phyloP scores from a whole-genome alignment of 345 rosid species.

The Euphorbia lathyris region DNA sequence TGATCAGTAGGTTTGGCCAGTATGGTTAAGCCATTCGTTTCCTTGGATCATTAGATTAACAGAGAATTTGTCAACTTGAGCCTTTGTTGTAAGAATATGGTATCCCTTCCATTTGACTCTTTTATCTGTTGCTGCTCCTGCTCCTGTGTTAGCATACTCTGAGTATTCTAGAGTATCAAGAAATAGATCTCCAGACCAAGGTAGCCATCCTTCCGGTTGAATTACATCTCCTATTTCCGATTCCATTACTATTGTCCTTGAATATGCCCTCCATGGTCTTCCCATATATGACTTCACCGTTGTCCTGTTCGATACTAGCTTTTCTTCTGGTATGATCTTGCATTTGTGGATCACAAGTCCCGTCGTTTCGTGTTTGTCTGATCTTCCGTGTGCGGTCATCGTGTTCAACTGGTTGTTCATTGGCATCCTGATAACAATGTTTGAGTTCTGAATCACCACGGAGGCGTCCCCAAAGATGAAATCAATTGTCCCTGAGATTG shows the following conservation, averaged over 20 bases:
- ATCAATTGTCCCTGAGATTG: conserved; percentile 15
- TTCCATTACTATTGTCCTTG: conserved; percentile 11
- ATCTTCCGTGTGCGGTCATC: conserved; percentile 13
- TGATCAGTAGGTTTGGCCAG: background rate
- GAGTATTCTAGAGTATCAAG: background rate
- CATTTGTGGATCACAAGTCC: conserved; percentile 7
- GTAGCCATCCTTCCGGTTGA: conserved; percentile 16
- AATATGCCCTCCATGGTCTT: conserved; percentile 13
- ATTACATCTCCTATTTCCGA: conserved; percentile 9
- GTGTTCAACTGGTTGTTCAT: conserved; percentile 4
- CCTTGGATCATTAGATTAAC: conserved; percentile 10
- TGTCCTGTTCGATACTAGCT: background rate
- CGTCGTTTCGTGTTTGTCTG: conserved; percentile 9
- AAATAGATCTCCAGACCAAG: conserved; percentile 9
- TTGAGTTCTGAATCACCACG: conserved; percentile 9
- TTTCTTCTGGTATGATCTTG: background rate
- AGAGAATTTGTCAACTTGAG: background rate
- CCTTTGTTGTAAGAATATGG: background rate
- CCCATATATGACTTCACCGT: background rate
- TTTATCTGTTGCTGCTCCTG: background rate
- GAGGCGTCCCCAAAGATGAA: conserved; percentile 23
- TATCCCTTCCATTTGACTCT: conserved; percentile 16
- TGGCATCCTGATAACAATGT: conserved; percentile 6
- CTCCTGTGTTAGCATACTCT: conserved; percentile 8
- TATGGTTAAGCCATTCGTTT: conserved; percentile 3